phyloP scores from a whole-genome alignment of 2,329 filamentous ascomycete genomes.

The Kalaharituber pfeilii region DNA sequence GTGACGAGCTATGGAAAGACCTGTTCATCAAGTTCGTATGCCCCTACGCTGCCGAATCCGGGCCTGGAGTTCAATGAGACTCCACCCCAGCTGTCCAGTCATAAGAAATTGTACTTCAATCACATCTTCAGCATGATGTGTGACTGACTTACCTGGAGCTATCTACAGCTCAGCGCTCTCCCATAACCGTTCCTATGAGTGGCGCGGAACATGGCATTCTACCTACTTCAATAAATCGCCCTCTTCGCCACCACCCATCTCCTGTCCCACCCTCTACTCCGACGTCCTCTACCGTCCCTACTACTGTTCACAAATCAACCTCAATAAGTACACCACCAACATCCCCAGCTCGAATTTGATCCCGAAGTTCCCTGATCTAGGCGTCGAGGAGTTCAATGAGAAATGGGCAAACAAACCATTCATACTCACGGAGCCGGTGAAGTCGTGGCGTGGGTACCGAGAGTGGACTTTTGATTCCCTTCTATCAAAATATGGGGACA shows the following conservation, averaged over 20 bases:
- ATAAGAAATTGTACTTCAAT: too few relatives aligned
- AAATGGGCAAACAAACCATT: constrained; percentile 70
- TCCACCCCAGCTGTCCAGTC: too few relatives aligned
- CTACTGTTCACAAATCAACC: constrained; percentile 60
- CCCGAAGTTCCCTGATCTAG: constrained; percentile 47
- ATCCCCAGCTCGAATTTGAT: constrained; percentile 65
- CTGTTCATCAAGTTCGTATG: constrained; percentile 53
- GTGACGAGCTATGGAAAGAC: constrained; percentile 78
- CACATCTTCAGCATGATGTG: too few relatives aligned
- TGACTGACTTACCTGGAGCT: too few relatives aligned
- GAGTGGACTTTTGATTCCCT: constrained; percentile 58
- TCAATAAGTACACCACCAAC: constrained; percentile 47
- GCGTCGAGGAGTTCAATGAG: constrained; percentile 53
- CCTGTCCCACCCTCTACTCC: constrained; percentile 68
- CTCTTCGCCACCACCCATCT: constrained; percentile 36
- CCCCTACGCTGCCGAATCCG: too few relatives aligned
- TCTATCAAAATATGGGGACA: constrained; percentile 43
- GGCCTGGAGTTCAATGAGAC: too few relatives aligned
- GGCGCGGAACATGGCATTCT: constrained; percentile 71
- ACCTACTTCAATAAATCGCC: constrained; percentile 49
- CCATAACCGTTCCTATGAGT: constrained; percentile 34
- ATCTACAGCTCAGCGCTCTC: too few relatives aligned
- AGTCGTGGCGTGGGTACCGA: constrained; percentile 59
- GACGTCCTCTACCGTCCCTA: constrained; percentile 83
- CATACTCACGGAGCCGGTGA: constrained; percentile 66